Evolutionary conservation across 495 filamentous ascomycete species (phyloP), one percentile per base, ranked within the genome.

Genomic region (Xylaria nigripes): DNA sequence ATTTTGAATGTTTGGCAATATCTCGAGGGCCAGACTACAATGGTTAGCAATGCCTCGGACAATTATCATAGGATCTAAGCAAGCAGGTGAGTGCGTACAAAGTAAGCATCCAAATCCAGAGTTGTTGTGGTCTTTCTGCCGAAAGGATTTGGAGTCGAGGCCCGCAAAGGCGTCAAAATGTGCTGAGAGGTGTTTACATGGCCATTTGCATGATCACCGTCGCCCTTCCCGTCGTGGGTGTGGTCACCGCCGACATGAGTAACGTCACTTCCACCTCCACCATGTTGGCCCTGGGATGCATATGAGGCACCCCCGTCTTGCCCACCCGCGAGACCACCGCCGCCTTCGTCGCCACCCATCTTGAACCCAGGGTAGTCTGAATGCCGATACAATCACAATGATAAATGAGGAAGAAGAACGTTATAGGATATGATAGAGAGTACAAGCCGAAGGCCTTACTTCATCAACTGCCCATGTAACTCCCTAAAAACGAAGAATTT

Each of bases 1-100:
- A 84, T 79, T 88, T 91, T 12, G 87, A 90, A 63, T 92, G 87
- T 48, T 79, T 79, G 25, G 84, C 74, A 29, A 87, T 76, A 63
- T 90, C 83, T 29, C 86, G 76, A 41, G 89, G 89, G 3, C 82
- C 80, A 21, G 71, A 72, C 75, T 76, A 18, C 41, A 24, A 24
- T 25, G 9, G 2, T 16, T 6, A 36, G 25, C 32, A 36, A 36
- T 2, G 13, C 15, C 32, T 36, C 32, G n/a, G n/a, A 12, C 4
- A 13, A 36, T 2, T 15, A 36, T 8, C 6, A 18, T 9, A n/a
- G n/a, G 18, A 13, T 45, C 1, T 21, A 18, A n/a, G 0, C 1
- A 15, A 16, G 19, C 3, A 18, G 13, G 34, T 1, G 29, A 24
- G 15, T 22, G 58, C 76, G 1, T 71, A 81, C 78, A 52, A 82